phyloP scores from a whole-genome alignment of 805 yeast species.

The Starmerella kuoi region DNA sequence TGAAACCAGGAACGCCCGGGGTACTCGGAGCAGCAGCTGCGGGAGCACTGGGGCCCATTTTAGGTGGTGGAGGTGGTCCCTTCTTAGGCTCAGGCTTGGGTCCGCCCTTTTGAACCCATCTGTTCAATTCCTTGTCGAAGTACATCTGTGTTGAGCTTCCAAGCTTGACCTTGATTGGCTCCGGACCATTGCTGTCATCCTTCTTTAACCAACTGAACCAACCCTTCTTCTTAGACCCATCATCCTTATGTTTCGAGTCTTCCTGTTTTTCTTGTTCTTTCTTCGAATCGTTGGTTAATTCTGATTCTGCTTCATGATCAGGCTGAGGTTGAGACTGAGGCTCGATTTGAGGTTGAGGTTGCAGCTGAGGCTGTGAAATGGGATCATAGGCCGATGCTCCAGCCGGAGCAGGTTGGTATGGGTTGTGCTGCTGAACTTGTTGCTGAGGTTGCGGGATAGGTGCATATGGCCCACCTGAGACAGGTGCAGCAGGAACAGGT shows the following conservation, averaged over 20 bases:
- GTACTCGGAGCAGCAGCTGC: not conserved
- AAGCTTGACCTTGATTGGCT: conserved; percentile 70
- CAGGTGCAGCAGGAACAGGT: no score
- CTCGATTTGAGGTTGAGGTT: not conserved
- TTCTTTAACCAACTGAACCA: conserved; percentile 51
- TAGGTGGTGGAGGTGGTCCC: conserved; percentile 66
- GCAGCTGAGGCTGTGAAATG: not conserved
- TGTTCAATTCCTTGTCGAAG: conserved; percentile 69
- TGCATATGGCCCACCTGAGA: no score
- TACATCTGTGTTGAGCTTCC: conserved; percentile 51
- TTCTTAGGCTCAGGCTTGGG: conserved; percentile 27
- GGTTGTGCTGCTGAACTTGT: no score
- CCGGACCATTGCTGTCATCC: conserved; percentile 44
- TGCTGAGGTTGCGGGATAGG: no score
- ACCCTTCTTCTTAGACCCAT: conserved; percentile 27
- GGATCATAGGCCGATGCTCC: no score
- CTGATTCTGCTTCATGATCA: not conserved
- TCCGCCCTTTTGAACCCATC: conserved; percentile 76
- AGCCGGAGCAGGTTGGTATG: no score
- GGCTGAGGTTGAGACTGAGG: not conserved
- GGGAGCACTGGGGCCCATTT: conserved; percentile 28
- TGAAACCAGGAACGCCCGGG: no score
- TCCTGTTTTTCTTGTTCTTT: conserved; percentile 8
- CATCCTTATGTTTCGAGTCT: conserved; percentile 21
- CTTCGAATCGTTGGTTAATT: conserved; percentile 1